A percentile compares a stretch with the other conserved stretches of the same genome.
phyloP scores from a whole-genome alignment of 108 stramenopile species.

The Pseudonitzschia delicatissima region DNA sequence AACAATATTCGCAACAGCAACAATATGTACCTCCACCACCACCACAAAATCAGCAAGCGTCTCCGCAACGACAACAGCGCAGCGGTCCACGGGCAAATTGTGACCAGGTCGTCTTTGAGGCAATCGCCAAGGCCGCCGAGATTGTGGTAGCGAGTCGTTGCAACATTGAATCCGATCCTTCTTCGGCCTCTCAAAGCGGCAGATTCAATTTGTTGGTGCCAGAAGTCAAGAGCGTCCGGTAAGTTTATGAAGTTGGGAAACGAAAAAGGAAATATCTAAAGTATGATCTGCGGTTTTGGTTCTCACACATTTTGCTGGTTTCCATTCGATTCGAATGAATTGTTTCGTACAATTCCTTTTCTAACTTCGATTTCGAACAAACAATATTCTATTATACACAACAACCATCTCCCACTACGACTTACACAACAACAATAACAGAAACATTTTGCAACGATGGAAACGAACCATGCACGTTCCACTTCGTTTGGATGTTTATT shows the following conservation, averaged over 20 bases:
- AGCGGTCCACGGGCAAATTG: conserved; percentile 70
- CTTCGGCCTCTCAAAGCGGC: conserved; percentile 18
- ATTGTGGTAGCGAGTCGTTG: conserved; percentile 72
- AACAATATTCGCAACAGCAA: too few species aligned
- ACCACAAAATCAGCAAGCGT: too few species aligned
- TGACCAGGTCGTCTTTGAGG: conserved; percentile 88
- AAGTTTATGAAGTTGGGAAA: background rate
- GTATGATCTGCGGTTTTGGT: background rate
- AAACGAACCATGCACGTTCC: conserved; percentile 63
- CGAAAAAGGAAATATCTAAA: background rate
- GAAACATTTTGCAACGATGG: conserved; percentile 51
- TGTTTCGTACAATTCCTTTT: background rate
- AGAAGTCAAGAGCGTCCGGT: conserved; percentile 55
- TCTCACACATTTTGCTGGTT: background rate
- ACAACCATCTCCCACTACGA: background rate
- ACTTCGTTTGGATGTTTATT: conserved; percentile 82
- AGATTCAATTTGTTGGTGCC: conserved; percentile 77
- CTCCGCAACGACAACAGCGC: too few species aligned
- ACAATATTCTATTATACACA: background rate
- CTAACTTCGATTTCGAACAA: background rate
- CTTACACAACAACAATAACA: background rate
- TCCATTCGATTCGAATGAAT: background rate
- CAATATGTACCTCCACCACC: too few species aligned
- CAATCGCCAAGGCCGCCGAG: conserved; percentile 82
- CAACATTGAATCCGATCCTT: conserved; percentile 29